Conservation (phyloP, 2,329 filamentous ascomycete genomes). For the Xylaria sp. region DNA sequence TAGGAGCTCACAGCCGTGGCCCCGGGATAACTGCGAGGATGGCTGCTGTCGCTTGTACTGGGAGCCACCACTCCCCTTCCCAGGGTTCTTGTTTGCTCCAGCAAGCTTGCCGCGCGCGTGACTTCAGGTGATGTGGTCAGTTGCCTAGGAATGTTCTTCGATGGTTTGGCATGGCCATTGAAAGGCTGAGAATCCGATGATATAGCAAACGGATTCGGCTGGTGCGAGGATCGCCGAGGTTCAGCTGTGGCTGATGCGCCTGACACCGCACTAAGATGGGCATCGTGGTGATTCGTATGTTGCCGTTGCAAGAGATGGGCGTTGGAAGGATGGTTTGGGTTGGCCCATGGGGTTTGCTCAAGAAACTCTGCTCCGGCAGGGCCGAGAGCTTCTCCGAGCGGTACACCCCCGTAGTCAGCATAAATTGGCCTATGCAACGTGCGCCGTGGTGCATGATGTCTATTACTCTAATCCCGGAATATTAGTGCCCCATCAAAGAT, state of each 20-base stretch:
- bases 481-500: constrained; percentile 22
- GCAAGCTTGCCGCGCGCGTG: constrained; percentile 50
- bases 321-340: constrained; percentile 82
- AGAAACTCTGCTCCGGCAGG: constrained; percentile 87
- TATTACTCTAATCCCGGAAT: constrained; percentile 45
- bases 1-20: constrained; percentile 36
- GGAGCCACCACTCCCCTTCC: constrained; percentile 45
- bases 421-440: constrained; percentile 53
- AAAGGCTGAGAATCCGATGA: constrained; percentile 48
- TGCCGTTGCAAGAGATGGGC: constrained; percentile 54
- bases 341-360: constrained; percentile 91
- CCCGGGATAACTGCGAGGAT: constrained; percentile 44
- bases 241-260: constrained; percentile 51
- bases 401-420: constrained; percentile 60
- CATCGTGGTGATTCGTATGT: constrained; percentile 51
- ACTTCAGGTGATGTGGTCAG: constrained; percentile 57
- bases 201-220: constrained; percentile 50
- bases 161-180: constrained; percentile 43
- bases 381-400: constrained; percentile 62
- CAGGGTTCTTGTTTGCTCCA: constrained; percentile 48
- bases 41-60: constrained; percentile 46
- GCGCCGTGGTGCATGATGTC: constrained; percentile 49
- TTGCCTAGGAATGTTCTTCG: constrained; percentile 43
- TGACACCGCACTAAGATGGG: constrained; percentile 41
- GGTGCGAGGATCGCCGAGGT: constrained; percentile 53